Evolutionary conservation across 140 eudicot species (phyloP).

Genomic region (Cichorium intybus): DNA sequence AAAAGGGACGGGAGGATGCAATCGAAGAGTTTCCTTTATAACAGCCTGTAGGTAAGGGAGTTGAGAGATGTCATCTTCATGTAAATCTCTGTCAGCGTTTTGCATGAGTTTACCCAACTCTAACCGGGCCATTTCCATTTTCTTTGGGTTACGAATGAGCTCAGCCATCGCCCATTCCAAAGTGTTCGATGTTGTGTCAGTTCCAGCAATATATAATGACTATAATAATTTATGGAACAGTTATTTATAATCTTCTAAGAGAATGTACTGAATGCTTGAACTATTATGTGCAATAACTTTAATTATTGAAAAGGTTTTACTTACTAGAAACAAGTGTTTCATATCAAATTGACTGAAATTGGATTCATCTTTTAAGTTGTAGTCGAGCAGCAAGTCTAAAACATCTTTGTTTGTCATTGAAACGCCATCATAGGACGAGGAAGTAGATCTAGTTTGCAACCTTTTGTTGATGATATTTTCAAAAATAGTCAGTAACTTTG

Average conservation of each 20-base stretch:
- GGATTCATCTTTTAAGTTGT: not conserved
- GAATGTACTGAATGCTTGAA: not conserved
- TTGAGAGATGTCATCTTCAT: constrained; percentile 16
- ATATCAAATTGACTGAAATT: not conserved
- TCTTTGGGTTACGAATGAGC: constrained; percentile 17
- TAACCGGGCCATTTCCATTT: not conserved
- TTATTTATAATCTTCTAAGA: not conserved
- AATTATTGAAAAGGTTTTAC: not conserved
- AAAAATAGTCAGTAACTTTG: not conserved
- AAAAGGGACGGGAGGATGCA: constrained; percentile 19
- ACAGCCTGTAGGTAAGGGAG: constrained; percentile 5
- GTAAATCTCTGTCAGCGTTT: not conserved
- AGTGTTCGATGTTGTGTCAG: not conserved
- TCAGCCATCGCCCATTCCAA: not conserved
- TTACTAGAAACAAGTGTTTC: constrained; percentile 12
- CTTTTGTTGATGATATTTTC: not conserved
- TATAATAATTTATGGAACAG: not conserved
- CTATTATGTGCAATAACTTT: not conserved
- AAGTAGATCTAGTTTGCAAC: not conserved
- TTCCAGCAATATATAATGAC: not conserved
- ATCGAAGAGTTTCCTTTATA: not conserved
- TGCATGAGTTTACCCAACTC: constrained; percentile 2
- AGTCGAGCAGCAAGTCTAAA: not conserved
- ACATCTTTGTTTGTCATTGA: not conserved
- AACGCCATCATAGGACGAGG: not conserved